These are phyloP conservation scores for Ajuga chamaepitys DNA, from an alignment of 257 asterid genomes.

Conservation along the genomic window DNA sequence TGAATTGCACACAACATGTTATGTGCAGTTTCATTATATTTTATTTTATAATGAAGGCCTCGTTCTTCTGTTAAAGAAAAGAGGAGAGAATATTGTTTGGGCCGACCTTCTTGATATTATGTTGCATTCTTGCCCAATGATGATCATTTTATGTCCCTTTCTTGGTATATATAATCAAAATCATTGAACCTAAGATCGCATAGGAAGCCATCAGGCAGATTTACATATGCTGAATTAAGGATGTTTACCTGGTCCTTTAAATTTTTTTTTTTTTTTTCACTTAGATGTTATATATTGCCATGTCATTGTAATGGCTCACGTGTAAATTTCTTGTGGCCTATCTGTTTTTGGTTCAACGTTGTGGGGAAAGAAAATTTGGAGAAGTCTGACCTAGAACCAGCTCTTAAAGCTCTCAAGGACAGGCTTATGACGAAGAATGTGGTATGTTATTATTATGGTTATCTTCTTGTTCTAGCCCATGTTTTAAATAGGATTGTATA, in stretches of 20 bases:
- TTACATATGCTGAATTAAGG: background rate
- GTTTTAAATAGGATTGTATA: background rate
- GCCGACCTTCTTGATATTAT: background rate
- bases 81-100: conserved; percentile 65
- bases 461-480: background rate
- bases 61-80: conserved; percentile 89
- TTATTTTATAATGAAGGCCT: conserved; percentile 88
- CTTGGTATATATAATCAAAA: background rate
- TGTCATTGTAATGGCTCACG: background rate
- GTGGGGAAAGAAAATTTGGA: conserved; percentile 93
- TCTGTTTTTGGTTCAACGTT: conserved; percentile 38
- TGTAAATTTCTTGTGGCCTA: background rate
- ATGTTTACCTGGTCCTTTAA: background rate
- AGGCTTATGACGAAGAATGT: conserved; percentile 99
- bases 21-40: conserved; percentile 40
- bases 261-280: background rate
- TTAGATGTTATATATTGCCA: background rate
- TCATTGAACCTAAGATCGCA: background rate
- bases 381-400: conserved; percentile 80
- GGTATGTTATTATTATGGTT: conserved; percentile 41
- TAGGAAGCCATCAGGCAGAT: background rate
- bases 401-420: conserved; percentile 93
- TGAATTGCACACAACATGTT: conserved; percentile 32
- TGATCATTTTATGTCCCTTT: background rate
- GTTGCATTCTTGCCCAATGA: background rate